Evolutionary conservation across 2,329 filamentous ascomycete genomes (phyloP), one percentile per base, ranked within the genome.

Genomic region (Neopestalotiopsis sp.): DNA sequence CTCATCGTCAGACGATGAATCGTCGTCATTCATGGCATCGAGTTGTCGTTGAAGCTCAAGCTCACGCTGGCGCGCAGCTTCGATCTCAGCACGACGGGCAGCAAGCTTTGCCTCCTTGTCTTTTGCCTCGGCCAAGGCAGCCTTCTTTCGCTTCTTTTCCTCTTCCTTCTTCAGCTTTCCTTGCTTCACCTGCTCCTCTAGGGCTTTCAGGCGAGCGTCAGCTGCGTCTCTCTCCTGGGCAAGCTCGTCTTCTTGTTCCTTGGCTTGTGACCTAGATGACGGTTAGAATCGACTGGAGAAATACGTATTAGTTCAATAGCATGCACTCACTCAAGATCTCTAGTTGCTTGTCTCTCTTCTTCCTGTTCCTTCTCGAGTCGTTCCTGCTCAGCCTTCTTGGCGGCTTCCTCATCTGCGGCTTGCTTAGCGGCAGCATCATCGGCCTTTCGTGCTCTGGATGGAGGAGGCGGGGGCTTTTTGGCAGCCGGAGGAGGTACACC

Each of bases 161-260:
- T 99, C 96, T 74, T 97, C 93, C 81, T 97, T 98, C 85, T 94
- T 95, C 66, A 98, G 83, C 84, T 98, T 99, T 75, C 95, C 94
- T 78, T 95, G 93, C 71, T 91, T 91, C 66, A 98, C 94, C 80
- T 98, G 94, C 78, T 98, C 94, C 81, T 99, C 95, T 9, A 99
- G 88, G 17, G 94, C 94, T 78, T 91, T 94, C 30, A 98, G 87
- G 65, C 95, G 94, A 71, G 93, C 92, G 74, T 92, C 90, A 56
- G 95, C 91, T 66, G 92, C 94, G 75, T 94, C 89, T 67, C 92
- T 92, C 81, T 98, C 94, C 73, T 88, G 90, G 40, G 89, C 90
- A 67, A 97, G 87, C 70, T 97, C 94, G 34, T 92, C 90, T 79
- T 97, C 94, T 79, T 95, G 92, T 65, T 88, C 85, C 74, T 84